Conservation (phyloP, 352 stramenopile species). For the Globisporangium emineosum region DNA sequence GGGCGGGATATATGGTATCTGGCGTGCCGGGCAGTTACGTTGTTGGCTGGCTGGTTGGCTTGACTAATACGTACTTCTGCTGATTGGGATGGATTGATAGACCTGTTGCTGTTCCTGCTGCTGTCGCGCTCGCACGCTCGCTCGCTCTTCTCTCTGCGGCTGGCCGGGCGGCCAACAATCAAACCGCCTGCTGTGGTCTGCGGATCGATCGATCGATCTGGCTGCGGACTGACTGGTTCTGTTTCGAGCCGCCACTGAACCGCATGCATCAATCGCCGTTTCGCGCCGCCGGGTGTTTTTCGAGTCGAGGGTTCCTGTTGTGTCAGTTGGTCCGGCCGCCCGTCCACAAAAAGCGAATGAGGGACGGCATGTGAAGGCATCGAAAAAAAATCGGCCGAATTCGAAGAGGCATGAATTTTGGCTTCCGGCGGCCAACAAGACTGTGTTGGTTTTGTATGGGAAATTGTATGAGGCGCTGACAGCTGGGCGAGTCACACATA, state of each 20-base stretch:
- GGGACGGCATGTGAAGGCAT: neutral
- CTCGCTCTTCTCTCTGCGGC: neutral
- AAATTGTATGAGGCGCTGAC: neutral
- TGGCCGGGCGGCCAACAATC: neutral
- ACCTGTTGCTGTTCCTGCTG: neutral
- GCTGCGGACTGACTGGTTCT: neutral
- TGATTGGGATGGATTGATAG: neutral
- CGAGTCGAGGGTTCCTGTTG: neutral
- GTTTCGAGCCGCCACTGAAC: neutral
- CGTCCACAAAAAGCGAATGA: neutral
- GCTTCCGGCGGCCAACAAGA: neutral
- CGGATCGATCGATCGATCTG: neutral
- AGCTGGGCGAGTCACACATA: neutral
- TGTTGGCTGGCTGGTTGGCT: neutral
- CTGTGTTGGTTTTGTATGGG: neutral
- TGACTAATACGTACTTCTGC: neutral
- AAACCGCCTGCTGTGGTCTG: neutral
- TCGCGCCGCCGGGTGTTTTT: neutral
- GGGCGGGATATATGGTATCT: too few species aligned
- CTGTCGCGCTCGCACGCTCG: neutral
- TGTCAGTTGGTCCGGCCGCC: too few species aligned
- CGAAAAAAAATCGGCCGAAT: neutral
- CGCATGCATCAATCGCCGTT: constrained; percentile 4
- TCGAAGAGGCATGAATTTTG: neutral
- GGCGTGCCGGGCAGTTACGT: neutral